These are phyloP conservation scores for Phaeophleospora eucalypticola DNA, from an alignment of 2,329 filamentous ascomycete genomes.

Conservation along the genomic window DNA sequence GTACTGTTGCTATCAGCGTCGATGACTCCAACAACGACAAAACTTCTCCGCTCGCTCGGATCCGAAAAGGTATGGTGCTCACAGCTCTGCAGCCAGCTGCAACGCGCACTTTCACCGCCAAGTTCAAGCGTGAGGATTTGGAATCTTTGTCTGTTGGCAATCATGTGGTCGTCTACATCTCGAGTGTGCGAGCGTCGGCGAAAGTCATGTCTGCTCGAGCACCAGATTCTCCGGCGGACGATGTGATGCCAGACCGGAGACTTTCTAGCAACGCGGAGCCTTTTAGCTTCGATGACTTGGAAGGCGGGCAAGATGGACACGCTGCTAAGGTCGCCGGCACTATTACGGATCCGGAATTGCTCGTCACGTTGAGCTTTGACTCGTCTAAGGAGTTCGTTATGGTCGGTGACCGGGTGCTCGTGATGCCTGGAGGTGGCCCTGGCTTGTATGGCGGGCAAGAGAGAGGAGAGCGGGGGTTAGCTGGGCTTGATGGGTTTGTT, in stretches of 20 bases:
- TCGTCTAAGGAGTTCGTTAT: slow-evolving; percentile 70
- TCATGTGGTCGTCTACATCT: slow-evolving; percentile 77
- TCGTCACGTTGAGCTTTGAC: slow-evolving; percentile 65
- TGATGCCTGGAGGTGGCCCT: slow-evolving; percentile 67
- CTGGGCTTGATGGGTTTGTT: slow-evolving; percentile 67
- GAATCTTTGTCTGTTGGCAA: slow-evolving; percentile 62
- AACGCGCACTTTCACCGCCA: slow-evolving; percentile 52
- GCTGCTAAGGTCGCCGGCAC: slow-evolving; percentile 22
- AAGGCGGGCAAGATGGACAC: slow-evolving; percentile 6
- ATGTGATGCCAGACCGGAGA: not conserved
- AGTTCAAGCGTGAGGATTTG: slow-evolving; percentile 62
- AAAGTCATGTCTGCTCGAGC: slow-evolving; percentile 55
- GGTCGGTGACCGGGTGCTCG: slow-evolving; percentile 63
- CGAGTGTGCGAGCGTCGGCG: slow-evolving; percentile 78
- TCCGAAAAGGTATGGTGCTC: slow-evolving; percentile 79
- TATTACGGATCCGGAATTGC: slow-evolving; percentile 29
- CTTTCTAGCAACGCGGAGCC: slow-evolving; percentile 35
- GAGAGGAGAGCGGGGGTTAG: slow-evolving; percentile 45
- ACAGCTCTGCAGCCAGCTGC: slow-evolving; percentile 56
- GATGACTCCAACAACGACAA: slow-evolving; percentile 33
- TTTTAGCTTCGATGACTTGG: slow-evolving; percentile 26
- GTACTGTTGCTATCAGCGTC: slow-evolving; percentile 73
- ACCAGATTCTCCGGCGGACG: slow-evolving; percentile 24
- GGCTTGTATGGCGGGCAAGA: slow-evolving; percentile 54
- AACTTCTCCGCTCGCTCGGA: slow-evolving; percentile 35